Evolutionary conservation across 345 rosid species (phyloP).

Genomic region (Ceriops decandra): DNA sequence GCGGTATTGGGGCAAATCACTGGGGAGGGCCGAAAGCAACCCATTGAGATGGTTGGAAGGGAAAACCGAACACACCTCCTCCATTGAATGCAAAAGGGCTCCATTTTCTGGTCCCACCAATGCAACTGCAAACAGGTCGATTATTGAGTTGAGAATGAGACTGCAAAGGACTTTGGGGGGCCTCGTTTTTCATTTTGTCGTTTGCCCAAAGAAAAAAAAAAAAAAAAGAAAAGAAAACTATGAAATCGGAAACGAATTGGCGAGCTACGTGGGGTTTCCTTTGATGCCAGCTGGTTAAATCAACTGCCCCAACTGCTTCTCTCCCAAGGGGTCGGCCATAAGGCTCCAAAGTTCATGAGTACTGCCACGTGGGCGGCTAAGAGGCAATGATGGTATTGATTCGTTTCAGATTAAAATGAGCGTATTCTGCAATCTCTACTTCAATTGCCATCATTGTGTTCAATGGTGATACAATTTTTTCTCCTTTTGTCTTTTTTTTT

Average conservation of each 20-base stretch:
- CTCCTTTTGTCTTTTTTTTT: too few species aligned
- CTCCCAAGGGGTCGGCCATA: slow-evolving; percentile 13
- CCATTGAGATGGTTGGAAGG: slow-evolving; percentile 39
- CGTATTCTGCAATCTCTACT: slow-evolving; percentile 10
- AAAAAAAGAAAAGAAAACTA: background rate
- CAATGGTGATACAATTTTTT: too few species aligned
- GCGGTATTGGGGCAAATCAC: slow-evolving; percentile 9
- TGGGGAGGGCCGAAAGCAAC: slow-evolving; percentile 12
- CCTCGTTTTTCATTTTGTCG: too few species aligned
- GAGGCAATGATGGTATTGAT: slow-evolving; percentile 19
- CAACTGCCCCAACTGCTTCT: slow-evolving; percentile 49
- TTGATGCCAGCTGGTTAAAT: slow-evolving; percentile 24
- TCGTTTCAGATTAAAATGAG: slow-evolving; percentile 20
- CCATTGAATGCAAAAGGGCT: too few species aligned
- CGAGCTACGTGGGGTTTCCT: background rate
- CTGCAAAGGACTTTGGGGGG: too few species aligned
- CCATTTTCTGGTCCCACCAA: too few species aligned
- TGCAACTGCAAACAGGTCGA: too few species aligned
- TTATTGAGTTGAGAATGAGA: too few species aligned
- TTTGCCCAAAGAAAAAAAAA: too few species aligned
- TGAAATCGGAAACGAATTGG: slow-evolving; percentile 11
- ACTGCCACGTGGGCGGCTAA: slow-evolving; percentile 36
- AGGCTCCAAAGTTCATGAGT: slow-evolving; percentile 23
- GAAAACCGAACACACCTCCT: slow-evolving; percentile 24
- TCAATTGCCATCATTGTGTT: too few species aligned